Evolutionary conservation across 345 rosid species (phyloP).

Genomic region (Sisymbrium altissimum): DNA sequence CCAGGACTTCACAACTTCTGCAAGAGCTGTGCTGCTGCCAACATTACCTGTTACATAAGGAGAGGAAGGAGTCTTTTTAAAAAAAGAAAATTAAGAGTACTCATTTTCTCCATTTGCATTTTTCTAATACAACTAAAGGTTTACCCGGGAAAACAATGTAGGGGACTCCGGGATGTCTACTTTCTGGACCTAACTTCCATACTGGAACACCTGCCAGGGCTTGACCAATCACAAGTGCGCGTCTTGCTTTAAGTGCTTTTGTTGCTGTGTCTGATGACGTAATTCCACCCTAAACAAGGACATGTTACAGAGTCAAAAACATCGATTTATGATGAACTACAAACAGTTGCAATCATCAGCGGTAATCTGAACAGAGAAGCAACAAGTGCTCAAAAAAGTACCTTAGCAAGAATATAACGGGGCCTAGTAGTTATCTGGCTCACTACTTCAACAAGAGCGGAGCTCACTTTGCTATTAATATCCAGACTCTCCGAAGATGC

Average conservation of each 20-base stretch:
- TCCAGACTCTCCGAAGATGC: constrained; percentile 90
- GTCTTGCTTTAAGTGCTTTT: constrained; percentile 83
- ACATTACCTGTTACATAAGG: constrained; percentile 78
- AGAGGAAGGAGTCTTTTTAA: too few relatives aligned
- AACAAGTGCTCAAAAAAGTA: constrained; percentile 26
- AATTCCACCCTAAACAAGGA: constrained; percentile 75
- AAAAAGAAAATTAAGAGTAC: too few relatives aligned
- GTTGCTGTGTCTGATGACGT: constrained; percentile 99
- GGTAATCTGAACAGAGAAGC: constrained; percentile 17
- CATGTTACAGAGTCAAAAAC: constrained; percentile 3
- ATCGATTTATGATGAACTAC: background rate
- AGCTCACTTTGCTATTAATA: constrained; percentile 95
- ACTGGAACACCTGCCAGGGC: constrained; percentile 95
- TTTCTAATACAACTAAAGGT: background rate
- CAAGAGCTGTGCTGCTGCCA: constrained; percentile 73
- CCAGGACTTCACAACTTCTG: constrained; percentile 89
- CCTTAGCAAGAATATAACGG: constrained; percentile 97
- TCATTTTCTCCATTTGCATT: constrained; percentile 1
- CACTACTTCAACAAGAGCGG: constrained; percentile 91
- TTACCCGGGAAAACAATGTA: constrained; percentile 97
- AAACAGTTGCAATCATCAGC: constrained; percentile 1
- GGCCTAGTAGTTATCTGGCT: constrained; percentile 74
- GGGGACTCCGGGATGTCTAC: constrained; percentile 96
- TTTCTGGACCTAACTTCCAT: constrained; percentile 96
- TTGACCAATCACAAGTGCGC: constrained; percentile 88